Evolutionary conservation across 345 rosid genomes (phyloP).

Genomic region (Sapria himalayana): DNA sequence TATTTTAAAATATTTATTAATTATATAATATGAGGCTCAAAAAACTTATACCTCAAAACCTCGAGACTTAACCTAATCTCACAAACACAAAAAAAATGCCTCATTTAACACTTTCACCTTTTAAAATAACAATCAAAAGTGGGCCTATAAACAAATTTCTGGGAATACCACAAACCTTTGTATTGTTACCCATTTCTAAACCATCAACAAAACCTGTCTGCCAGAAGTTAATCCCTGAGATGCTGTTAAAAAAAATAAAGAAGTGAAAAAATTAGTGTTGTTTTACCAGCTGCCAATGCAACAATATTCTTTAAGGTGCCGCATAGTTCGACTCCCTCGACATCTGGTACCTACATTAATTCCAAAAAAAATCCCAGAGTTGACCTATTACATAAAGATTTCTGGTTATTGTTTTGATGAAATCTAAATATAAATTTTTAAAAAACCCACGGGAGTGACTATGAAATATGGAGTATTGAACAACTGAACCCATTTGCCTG

Average conservation of each 20-base stretch:
- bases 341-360: constrained; percentile 70
- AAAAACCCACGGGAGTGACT: constrained; percentile 49
- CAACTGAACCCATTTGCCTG: constrained; percentile 75
- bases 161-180: constrained; percentile 43
- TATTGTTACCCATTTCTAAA: constrained; percentile 90
- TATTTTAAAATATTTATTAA: no score
- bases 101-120: no score
- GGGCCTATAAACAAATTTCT: no score
- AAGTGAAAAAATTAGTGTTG: not conserved
- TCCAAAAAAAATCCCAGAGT: no score
- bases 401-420: not conserved
- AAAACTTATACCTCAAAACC: no score
- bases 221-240: constrained; percentile 4
- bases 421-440: not conserved
- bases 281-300: constrained; percentile 72
- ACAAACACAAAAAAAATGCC: no score
- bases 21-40: no score
- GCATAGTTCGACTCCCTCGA: constrained; percentile 89
- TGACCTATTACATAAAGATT: no score
- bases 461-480: constrained; percentile 71
- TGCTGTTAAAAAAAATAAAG: not conserved
- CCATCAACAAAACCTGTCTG: constrained; percentile 75
- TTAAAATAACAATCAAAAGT: no score
- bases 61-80: no score
- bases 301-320: constrained; percentile 95